Percentiles rank a stretch among this genome's conserved stretches.
Conservation (phyloP, 1,284 basidiomycete genomes). For the Malassezia yamatoensis region DNA sequence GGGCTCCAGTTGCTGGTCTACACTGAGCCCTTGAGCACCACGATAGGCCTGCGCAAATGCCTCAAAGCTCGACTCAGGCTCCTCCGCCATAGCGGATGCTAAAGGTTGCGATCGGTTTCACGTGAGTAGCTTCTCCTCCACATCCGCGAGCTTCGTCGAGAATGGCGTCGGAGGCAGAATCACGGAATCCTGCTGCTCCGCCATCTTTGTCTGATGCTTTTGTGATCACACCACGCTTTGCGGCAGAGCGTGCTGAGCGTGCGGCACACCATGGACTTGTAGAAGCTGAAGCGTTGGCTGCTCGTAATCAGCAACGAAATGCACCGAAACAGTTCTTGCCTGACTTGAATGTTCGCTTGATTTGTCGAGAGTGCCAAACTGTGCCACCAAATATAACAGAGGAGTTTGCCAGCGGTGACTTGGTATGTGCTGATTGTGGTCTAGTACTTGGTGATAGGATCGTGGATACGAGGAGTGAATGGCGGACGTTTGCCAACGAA, state of each 20-base stretch:
- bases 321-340: conserved; percentile 28
- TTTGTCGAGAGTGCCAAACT: conserved; percentile 82
- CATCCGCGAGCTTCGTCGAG: background rate
- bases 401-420: conserved; percentile 92
- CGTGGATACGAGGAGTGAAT: conserved; percentile 96
- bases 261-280: conserved; percentile 2
- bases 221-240: conserved; percentile 36
- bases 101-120: background rate
- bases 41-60: conserved; percentile 33
- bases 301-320: background rate
- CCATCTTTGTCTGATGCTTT: conserved; percentile 30
- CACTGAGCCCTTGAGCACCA: conserved; percentile 23
- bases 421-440: conserved; percentile 93
- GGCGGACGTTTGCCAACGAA: conserved; percentile 95
- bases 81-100: conserved; percentile 2
- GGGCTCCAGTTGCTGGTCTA: conserved; percentile 23
- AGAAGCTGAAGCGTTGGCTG: background rate
- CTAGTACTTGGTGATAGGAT: conserved; percentile 89
- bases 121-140: background rate
- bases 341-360: conserved; percentile 39
- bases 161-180: background rate
- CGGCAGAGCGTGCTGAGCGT: conserved; percentile 27
- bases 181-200: conserved; percentile 3
- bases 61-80: conserved; percentile 28
- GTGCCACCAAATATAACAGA: conserved; percentile 89